phyloP scores from a whole-genome alignment of 805 yeast species.

The Pichia exigua region DNA sequence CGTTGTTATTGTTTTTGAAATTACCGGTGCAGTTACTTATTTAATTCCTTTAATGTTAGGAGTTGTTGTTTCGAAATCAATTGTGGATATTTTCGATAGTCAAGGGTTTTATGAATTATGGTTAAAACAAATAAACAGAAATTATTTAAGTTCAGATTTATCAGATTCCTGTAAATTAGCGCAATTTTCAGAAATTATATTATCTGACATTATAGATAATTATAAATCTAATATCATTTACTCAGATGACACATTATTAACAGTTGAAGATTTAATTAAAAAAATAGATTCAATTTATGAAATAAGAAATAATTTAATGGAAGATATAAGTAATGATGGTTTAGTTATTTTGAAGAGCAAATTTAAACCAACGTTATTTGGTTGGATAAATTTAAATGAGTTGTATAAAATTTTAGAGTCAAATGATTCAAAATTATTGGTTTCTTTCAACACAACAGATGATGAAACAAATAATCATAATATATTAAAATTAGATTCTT shows the following conservation, averaged over 20 bases:
- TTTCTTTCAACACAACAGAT: not conserved
- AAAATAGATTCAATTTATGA: conserved; percentile 1
- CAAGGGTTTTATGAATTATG: conserved; percentile 58
- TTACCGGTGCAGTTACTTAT: conserved; percentile 80
- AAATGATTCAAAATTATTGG: not conserved
- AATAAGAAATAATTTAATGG: no score
- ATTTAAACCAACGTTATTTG: not conserved
- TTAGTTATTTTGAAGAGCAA: conserved; percentile 3
- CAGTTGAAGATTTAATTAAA: not conserved
- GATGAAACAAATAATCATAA: not conserved
- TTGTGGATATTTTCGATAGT: conserved; percentile 50
- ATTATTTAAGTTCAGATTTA: conserved; percentile 34
- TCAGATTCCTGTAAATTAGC: conserved; percentile 25
- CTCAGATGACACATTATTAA: conserved; percentile 2
- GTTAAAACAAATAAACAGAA: conserved; percentile 34
- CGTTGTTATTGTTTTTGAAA: conserved; percentile 73
- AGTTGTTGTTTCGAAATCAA: conserved; percentile 65
- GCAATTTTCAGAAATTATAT: conserved; percentile 28
- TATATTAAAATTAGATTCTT: not conserved
- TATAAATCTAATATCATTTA: not conserved
- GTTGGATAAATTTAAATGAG: conserved; percentile 9
- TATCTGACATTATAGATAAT: not conserved
- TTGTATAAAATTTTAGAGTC: not conserved
- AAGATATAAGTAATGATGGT: conserved; percentile 4
- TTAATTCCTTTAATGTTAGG: conserved; percentile 82